Evolutionary conservation across 768 basidiomycete genomes (phyloP).

Genomic region (Tulasnella sp.): DNA sequence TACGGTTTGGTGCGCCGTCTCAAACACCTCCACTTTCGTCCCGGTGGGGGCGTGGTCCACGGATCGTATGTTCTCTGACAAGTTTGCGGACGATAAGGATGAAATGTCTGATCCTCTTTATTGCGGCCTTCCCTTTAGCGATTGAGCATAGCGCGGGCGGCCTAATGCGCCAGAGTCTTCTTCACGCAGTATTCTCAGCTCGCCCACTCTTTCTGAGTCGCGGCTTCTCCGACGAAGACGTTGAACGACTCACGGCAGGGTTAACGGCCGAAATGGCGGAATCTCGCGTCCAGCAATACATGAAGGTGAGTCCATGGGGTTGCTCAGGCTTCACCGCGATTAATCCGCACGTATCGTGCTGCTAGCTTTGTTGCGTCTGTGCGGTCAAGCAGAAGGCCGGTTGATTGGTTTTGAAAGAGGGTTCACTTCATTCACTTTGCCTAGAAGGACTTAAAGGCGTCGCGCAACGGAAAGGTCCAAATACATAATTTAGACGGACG

Average conservation of each 20-base stretch:
- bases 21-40: neutral
- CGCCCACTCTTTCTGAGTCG: slow-evolving; percentile 8
- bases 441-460: neutral
- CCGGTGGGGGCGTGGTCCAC: neutral
- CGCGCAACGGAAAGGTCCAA: neutral
- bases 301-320: neutral
- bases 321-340: neutral
- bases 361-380: neutral
- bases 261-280: neutral
- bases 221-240: neutral
- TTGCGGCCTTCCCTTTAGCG: neutral
- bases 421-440: neutral
- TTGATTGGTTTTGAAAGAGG: neutral
- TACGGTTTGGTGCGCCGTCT: neutral
- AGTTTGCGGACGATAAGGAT: neutral
- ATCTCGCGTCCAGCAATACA: neutral
- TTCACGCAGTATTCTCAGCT: neutral
- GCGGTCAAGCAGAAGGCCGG: neutral
- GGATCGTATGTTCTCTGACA: neutral
- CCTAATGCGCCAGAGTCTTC: neutral
- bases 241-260: neutral
- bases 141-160: neutral
- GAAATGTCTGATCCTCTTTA: neutral
- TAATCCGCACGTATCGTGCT: neutral
- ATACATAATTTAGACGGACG: neutral